Evolutionary conservation across 108 stramenopile species (phyloP), one percentile per base, ranked within the genome.

Genomic region (Fragilaria radians): DNA sequence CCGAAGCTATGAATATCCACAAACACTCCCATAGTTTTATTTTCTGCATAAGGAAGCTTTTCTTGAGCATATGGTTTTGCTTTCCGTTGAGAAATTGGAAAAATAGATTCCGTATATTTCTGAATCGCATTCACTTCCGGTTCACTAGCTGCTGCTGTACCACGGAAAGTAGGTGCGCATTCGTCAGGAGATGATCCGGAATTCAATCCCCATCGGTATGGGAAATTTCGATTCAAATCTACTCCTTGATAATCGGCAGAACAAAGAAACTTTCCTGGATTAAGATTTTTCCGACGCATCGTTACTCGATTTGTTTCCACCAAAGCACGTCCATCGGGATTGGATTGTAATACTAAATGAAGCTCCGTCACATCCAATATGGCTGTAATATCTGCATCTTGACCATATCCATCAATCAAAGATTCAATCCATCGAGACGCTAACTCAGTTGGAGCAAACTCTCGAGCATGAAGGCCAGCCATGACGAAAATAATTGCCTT

Each of bases 141-240:
- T 48, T 83, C 82, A 31, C 68, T 71, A 0, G 26, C 57, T 14
- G 79, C 32, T 4, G 17, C 45, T 21, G 67, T 27, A 7, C 82
- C 82, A 29, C 71, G 61, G 28, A 71, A 76, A 18, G 36, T 51
- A 5, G 55, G 25, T 19, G 17, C 36, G 58, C 82, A 83, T 9
- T 71, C 61, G 21, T 54, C 24, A 2, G 31, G 31, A 21, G 50
- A 54, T 18, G 75, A 63, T 11, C 82, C 82, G 32, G 47, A 27
- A 7, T 53, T 21, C 5, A 47, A 36, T 1, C 79, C 79, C 82
- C 82, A 83, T 30, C 46, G 31, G 24, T 76, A 79, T 45, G 66
- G 64, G 42, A 62, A 80, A 45, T 83, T 83, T 17, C 79, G 74
- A 65, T 84, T 84, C 29, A 84, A 46, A 52, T 84, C 83, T 21